Percentiles rank a stretch among this genome's conserved stretches.
phyloP scores from a whole-genome alignment of 2,329 filamentous ascomycete species.

The Xylaria sp. region DNA sequence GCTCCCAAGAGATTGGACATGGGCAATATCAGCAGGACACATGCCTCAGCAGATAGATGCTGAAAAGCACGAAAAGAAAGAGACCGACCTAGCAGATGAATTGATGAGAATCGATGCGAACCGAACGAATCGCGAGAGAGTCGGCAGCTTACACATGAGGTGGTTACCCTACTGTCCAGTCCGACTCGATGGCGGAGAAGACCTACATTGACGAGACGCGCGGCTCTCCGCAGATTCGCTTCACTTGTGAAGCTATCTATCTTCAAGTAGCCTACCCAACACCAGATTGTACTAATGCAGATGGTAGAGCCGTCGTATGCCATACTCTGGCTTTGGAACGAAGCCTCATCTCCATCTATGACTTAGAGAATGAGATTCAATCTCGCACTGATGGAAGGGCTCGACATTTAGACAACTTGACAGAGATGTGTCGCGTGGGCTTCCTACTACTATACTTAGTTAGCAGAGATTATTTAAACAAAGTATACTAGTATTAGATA shows the following conservation, averaged over 20 bases:
- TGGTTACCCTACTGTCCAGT: not conserved
- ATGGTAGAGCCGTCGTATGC: not conserved
- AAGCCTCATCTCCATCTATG: not conserved
- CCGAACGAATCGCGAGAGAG: not conserved
- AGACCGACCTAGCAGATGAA: not conserved
- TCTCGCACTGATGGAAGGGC: too few species aligned
- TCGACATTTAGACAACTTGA: too few species aligned
- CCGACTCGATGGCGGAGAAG: conserved; percentile 41
- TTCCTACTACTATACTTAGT: too few species aligned
- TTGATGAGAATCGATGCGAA: not conserved
- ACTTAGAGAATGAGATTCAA: too few species aligned
- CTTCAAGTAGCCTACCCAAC: not conserved
- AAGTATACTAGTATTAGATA: too few species aligned
- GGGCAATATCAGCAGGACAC: not conserved
- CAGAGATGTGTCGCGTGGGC: too few species aligned
- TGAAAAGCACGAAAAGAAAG: not conserved
- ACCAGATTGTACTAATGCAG: not conserved
- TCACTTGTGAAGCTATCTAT: not conserved
- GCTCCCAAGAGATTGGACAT: conserved; percentile 4
- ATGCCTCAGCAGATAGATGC: not conserved
- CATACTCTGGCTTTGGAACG: too few species aligned
- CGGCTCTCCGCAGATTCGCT: not conserved
- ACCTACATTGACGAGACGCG: conserved; percentile 41
- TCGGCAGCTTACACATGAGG: not conserved
- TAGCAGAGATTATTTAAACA: too few species aligned